phyloP scores from a whole-genome alignment of 805 yeast genomes.

The Ogataea chonburiensis region DNA sequence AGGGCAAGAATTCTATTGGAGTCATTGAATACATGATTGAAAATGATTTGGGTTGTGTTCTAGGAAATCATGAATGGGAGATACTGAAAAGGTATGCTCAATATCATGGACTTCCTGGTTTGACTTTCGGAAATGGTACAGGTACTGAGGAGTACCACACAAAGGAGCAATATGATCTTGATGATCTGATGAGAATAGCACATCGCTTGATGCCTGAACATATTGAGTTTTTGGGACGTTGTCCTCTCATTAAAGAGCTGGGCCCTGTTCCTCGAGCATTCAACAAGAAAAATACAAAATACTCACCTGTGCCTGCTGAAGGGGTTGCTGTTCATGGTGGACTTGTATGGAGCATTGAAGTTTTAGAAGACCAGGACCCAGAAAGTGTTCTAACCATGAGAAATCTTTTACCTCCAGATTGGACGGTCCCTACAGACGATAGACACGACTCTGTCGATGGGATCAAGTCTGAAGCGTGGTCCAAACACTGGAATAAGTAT shows the following conservation, averaged over 20 bases:
- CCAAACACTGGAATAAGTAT: slow-evolving; percentile 32
- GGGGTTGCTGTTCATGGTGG: slow-evolving; percentile 84
- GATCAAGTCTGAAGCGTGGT: slow-evolving; percentile 33
- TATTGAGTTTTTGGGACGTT: slow-evolving; percentile 53
- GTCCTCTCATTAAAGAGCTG: slow-evolving; percentile 61
- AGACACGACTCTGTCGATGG: slow-evolving; percentile 30
- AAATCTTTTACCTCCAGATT: slow-evolving; percentile 62
- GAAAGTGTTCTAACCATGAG: slow-evolving; percentile 68
- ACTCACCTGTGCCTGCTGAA: slow-evolving; percentile 27
- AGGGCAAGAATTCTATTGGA: slow-evolving; percentile 73
- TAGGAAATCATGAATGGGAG: slow-evolving; percentile 88
- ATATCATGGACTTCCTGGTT: slow-evolving; percentile 46
- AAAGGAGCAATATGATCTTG: slow-evolving; percentile 33
- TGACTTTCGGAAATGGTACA: slow-evolving; percentile 21
- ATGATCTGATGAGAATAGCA: slow-evolving; percentile 46
- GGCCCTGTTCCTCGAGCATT: slow-evolving; percentile 56
- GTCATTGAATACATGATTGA: slow-evolving; percentile 66
- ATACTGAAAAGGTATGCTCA: slow-evolving; percentile 63
- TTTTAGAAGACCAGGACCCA: slow-evolving; percentile 57
- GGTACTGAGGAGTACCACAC: slow-evolving; percentile 11
- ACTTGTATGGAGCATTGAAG: slow-evolving; percentile 57
- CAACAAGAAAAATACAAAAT: slow-evolving; percentile 27
- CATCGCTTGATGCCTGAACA: slow-evolving; percentile 58
- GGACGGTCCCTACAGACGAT: slow-evolving; percentile 53
- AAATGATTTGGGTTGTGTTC: slow-evolving; percentile 63